Percentiles rank a stretch among this genome's conserved stretches.
phyloP scores from a whole-genome alignment of 2,329 filamentous ascomycete species.

The Aspergillus aculeatinus region DNA sequence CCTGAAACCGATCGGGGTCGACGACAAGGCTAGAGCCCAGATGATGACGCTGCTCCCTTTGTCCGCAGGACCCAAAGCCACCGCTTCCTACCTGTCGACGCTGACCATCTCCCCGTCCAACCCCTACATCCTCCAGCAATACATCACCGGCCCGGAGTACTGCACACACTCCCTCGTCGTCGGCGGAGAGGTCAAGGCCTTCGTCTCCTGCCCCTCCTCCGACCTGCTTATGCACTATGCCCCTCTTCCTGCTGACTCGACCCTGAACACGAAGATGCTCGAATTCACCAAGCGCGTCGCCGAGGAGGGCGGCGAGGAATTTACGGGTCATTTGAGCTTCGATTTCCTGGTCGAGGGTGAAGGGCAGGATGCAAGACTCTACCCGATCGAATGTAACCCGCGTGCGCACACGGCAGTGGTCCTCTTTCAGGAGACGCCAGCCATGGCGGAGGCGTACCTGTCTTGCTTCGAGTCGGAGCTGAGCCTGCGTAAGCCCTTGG shows the following conservation, averaged over 20 bases:
- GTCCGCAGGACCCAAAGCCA: background rate
- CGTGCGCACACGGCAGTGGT: conserved; percentile 2
- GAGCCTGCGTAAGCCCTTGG: background rate
- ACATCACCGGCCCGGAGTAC: background rate
- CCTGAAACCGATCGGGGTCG: background rate
- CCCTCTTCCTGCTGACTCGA: background rate
- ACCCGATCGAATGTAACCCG: background rate
- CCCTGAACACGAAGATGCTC: conserved; percentile 2
- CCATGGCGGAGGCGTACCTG: background rate
- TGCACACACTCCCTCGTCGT: conserved; percentile 2
- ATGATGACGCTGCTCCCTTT: background rate
- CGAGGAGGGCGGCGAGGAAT: background rate
- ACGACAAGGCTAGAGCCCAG: background rate
- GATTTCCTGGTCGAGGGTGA: background rate
- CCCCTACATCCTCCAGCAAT: conserved; percentile 1
- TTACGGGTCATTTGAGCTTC: conserved; percentile 2
- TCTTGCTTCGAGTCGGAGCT: background rate
- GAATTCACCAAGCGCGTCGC: conserved; percentile 2
- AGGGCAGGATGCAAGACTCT: background rate
- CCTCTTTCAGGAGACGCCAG: background rate
- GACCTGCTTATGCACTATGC: conserved; percentile 3
- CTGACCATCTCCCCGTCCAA: background rate
- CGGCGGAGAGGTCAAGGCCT: conserved; percentile 1
- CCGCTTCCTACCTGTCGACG: background rate
- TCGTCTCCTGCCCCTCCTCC: background rate